Evolutionary conservation across 2,329 filamentous ascomycete genomes (phyloP).

Genomic region (Xylariales sp.): DNA sequence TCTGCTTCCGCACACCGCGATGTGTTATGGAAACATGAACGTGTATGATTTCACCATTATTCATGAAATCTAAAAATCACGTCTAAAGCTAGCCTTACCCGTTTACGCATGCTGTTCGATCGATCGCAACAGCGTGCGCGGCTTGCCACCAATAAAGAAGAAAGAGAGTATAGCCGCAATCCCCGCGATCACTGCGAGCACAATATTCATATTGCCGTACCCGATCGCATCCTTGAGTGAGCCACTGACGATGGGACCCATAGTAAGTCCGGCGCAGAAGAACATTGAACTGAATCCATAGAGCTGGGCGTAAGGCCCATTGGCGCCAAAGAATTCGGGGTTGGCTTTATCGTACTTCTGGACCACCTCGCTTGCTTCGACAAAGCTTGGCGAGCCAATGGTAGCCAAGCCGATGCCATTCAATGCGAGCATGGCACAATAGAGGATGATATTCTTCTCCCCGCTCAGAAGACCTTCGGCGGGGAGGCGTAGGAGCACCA

Average conservation of each 20-base stretch:
- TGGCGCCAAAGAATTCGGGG: slow-evolving; percentile 46
- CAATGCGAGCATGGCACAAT: slow-evolving; percentile 27
- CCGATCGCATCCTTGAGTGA: slow-evolving; percentile 44
- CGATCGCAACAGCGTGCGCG: slow-evolving; percentile 12
- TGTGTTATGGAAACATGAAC: too few species aligned
- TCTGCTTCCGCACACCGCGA: too few species aligned
- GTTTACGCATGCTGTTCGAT: too few species aligned
- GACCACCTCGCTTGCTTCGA: slow-evolving; percentile 52
- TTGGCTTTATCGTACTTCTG: slow-evolving; percentile 53
- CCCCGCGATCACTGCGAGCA: slow-evolving; percentile 40
- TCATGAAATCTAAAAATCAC: neutral
- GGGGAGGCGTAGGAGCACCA: slow-evolving; percentile 54
- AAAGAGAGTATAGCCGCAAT: slow-evolving; percentile 38
- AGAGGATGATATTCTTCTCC: slow-evolving; percentile 17
- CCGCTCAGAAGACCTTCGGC: slow-evolving; percentile 35
- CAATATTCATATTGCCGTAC: slow-evolving; percentile 54
- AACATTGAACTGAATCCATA: slow-evolving; percentile 62
- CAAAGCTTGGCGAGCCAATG: slow-evolving; percentile 49
- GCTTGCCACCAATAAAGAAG: slow-evolving; percentile 40
- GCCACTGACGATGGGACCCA: slow-evolving; percentile 56
- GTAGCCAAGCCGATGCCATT: slow-evolving; percentile 49
- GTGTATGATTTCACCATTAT: too few species aligned
- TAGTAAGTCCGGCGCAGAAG: slow-evolving; percentile 53
- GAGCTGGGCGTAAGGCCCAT: slow-evolving; percentile 59
- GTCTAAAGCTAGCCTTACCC: too few species aligned